Evolutionary conservation across 169 alveolate genomes (phyloP).

Genomic region (Plasmodium fragile): DNA sequence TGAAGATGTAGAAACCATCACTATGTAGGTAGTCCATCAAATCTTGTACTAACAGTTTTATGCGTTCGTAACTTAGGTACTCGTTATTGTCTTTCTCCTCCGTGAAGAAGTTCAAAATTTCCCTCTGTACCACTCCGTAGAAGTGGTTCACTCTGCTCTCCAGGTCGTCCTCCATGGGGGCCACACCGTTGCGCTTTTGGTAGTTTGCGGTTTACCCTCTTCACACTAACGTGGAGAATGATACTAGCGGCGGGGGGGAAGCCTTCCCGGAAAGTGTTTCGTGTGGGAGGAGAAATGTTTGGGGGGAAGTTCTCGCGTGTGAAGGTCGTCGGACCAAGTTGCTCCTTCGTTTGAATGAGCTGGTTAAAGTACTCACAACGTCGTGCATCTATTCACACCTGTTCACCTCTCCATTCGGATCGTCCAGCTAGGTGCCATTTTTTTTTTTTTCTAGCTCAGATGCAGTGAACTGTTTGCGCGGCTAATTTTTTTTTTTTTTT

Average conservation of each 20-base stretch:
- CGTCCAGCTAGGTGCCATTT: neutral
- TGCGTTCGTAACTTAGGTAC: conserved; percentile 42
- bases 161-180: neutral
- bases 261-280: neutral
- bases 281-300: no score
- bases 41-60: conserved; percentile 24
- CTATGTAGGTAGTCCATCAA: conserved; percentile 6
- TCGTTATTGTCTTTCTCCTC: conserved; percentile 30
- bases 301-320: no score
- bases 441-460: neutral
- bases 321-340: neutral
- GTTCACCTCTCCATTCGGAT: neutral
- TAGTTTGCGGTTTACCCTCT: neutral
- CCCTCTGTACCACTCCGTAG: conserved; percentile 26
- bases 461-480: neutral
- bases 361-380: neutral
- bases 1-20: conserved; percentile 25
- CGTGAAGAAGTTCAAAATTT: conserved; percentile 30
- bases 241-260: neutral
- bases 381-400: neutral
- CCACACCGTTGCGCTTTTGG: neutral
- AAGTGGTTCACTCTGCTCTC: conserved; percentile 46
- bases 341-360: neutral
- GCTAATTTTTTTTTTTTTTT: neutral
- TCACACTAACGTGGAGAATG: neutral